Percentiles rank a stretch among this genome's conserved stretches.
Conservation (phyloP, 2,329 filamentous ascomycete genomes). For the Pyrenochaeta sp. region DNA sequence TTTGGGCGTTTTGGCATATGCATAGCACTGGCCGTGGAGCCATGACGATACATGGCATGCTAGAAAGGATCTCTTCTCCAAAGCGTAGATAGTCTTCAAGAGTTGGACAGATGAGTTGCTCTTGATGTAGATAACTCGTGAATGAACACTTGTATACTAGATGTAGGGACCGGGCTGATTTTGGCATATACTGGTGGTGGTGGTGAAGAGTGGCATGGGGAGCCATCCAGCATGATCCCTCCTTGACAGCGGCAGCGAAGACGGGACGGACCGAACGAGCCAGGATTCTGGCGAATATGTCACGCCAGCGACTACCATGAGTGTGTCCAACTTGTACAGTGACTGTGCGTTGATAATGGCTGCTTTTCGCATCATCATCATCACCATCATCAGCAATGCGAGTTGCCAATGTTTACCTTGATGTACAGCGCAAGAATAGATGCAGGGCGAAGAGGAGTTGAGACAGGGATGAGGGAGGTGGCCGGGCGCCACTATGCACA, state of each 20-base stretch:
- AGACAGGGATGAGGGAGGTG: not conserved
- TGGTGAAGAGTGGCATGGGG: not conserved
- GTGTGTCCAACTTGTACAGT: not conserved
- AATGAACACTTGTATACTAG: not conserved
- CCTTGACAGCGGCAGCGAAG: not conserved
- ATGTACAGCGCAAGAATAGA: too few relatives aligned
- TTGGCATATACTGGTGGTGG: not conserved
- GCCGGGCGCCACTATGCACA: not conserved
- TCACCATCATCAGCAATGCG: too few relatives aligned
- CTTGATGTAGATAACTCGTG: not conserved
- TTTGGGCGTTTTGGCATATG: conserved; percentile 15
- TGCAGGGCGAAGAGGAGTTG: too few relatives aligned
- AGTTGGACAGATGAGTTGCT: not conserved
- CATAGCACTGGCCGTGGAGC: not conserved
- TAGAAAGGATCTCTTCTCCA: not conserved
- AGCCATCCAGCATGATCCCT: conserved; percentile 2
- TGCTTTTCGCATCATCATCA: too few relatives aligned
- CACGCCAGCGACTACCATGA: not conserved
- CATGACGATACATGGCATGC: not conserved
- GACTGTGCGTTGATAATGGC: too few relatives aligned
- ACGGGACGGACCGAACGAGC: not conserved
- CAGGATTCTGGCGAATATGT: too few relatives aligned
- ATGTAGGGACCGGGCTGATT: not conserved
- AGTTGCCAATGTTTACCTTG: too few relatives aligned
- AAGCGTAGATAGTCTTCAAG: not conserved